A percentile compares a stretch with the other conserved stretches of the same genome.
Conservation (phyloP, 2,329 filamentous ascomycete genomes). For the Coniochaeta hoffmannii region DNA sequence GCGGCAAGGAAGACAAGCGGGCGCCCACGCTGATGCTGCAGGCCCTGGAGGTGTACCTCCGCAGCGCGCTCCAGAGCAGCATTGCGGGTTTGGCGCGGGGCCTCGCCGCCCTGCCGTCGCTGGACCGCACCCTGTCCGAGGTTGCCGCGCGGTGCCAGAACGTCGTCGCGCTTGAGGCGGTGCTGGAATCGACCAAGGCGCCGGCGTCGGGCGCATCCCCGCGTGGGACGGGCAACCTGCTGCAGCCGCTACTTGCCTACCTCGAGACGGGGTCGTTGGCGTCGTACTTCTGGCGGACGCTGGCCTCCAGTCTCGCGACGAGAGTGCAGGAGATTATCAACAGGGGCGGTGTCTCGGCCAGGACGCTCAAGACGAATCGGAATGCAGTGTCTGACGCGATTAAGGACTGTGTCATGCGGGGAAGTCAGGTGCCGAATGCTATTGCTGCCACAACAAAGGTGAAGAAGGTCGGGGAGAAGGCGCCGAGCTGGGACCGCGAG, state of each 20-base stretch:
- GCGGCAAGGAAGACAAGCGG: conserved; percentile 41
- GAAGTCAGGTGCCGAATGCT: conserved; percentile 60
- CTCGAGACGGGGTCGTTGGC: conserved; percentile 83
- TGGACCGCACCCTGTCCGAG: conserved; percentile 77
- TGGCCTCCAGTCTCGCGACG: conserved; percentile 69
- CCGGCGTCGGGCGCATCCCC: conserved; percentile 47
- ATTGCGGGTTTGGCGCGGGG: conserved; percentile 67
- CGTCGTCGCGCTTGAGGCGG: conserved; percentile 75
- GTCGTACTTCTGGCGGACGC: conserved; percentile 87
- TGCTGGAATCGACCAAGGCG: conserved; percentile 62
- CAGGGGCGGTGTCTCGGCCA: conserved; percentile 74
- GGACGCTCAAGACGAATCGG: conserved; percentile 71
- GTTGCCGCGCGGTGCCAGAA: conserved; percentile 83
- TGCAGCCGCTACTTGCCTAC: conserved; percentile 65
- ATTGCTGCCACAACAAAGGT: conserved; percentile 31
- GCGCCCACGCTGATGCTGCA: conserved; percentile 66
- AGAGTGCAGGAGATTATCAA: conserved; percentile 79
- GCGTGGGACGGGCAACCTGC: conserved; percentile 38
- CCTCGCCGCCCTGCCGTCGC: conserved; percentile 68
- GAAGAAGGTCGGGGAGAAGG: conserved; percentile 32
- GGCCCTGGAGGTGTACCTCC: conserved; percentile 73
- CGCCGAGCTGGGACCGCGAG: conserved; percentile 71
- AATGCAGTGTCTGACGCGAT: conserved; percentile 70
- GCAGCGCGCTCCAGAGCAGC: conserved; percentile 72
- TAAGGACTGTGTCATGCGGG: conserved; percentile 73